Percentiles rank a stretch among this genome's conserved stretches.
These are phyloP conservation scores for Stygiomarasmius scandens DNA, from an alignment of 1,284 basidiomycete genomes.

Conservation along the genomic window DNA sequence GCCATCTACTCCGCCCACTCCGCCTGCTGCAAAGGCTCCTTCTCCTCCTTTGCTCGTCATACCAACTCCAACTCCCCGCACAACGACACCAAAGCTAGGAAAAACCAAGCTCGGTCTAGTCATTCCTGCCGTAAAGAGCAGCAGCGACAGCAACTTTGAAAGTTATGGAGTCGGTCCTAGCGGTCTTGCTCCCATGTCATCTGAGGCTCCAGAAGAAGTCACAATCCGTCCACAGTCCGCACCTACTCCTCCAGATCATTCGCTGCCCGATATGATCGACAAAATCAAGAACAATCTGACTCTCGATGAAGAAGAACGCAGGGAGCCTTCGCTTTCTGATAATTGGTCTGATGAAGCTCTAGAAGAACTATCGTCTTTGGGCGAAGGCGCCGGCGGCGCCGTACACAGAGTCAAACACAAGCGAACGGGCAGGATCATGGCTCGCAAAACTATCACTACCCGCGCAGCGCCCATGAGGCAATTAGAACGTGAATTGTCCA, in stretches of 20 bases:
- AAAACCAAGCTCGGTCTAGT: neutral
- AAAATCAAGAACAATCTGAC: slow-evolving; percentile 20
- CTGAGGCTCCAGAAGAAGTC: slow-evolving; percentile 21
- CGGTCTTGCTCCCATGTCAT: neutral
- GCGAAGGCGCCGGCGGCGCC: slow-evolving; percentile 95
- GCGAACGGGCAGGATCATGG: slow-evolving; percentile 81
- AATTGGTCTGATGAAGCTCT: slow-evolving; percentile 73
- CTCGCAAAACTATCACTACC: slow-evolving; percentile 95
- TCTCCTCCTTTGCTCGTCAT: slow-evolving; percentile 32
- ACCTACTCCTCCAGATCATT: slow-evolving; percentile 29
- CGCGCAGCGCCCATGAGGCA: slow-evolving; percentile 93
- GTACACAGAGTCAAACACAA: slow-evolving; percentile 89
- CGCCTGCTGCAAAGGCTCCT: slow-evolving; percentile 29
- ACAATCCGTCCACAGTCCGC: neutral
- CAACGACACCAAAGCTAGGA: slow-evolving; percentile 29
- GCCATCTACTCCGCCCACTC: slow-evolving; percentile 22
- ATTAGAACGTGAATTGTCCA: slow-evolving; percentile 89
- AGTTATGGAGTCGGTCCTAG: slow-evolving; percentile 16
- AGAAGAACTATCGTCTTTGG: slow-evolving; percentile 75
- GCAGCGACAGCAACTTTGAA: neutral
- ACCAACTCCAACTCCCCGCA: slow-evolving; percentile 31
- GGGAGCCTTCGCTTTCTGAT: slow-evolving; percentile 24
- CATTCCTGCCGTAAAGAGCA: neutral
- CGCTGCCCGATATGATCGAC: slow-evolving; percentile 32
- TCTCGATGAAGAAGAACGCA: slow-evolving; percentile 32